Conservation (phyloP, 805 yeast species). For the Kurtzmaniella fragi region DNA sequence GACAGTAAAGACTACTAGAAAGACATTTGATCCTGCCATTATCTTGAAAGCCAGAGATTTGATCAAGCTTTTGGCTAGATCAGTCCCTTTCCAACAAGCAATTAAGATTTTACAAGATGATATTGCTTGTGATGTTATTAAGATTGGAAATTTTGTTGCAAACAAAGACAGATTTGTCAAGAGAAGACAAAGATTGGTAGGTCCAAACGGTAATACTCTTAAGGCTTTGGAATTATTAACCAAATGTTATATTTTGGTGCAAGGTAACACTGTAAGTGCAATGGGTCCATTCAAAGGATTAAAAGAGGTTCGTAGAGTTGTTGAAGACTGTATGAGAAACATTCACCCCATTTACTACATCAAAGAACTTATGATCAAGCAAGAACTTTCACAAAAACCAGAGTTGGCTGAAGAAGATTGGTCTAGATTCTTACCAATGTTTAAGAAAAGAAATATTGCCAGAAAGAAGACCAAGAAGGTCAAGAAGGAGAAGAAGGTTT, state of each 20-base stretch:
- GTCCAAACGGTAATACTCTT: conserved; percentile 94
- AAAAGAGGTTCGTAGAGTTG: conserved; percentile 87
- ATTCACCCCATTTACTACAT: conserved; percentile 97
- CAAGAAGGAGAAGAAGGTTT: conserved; percentile 64
- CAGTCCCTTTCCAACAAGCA: conserved; percentile 97
- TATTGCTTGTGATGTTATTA: conserved; percentile 91
- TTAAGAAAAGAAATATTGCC: conserved; percentile 93
- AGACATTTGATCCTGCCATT: conserved; percentile 91
- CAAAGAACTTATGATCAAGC: conserved; percentile 95
- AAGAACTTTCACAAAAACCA: conserved; percentile 91
- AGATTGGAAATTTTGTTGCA: conserved; percentile 83
- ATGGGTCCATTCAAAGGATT: conserved; percentile 96
- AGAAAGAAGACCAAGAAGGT: conserved; percentile 79
- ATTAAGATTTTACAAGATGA: conserved; percentile 88
- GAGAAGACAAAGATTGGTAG: conserved; percentile 92
- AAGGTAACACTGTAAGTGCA: conserved; percentile 93
- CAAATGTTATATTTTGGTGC: conserved; percentile 92
- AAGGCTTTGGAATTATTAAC: conserved; percentile 93
- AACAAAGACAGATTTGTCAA: conserved; percentile 93
- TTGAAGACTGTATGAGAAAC: conserved; percentile 96
- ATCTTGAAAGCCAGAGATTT: conserved; percentile 92
- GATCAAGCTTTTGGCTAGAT: conserved; percentile 87
- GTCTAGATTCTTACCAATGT: conserved; percentile 93
- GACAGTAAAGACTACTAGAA: conserved; percentile 94
- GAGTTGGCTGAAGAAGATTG: conserved; percentile 95